phyloP scores from a whole-genome alignment of 495 filamentous ascomycete species.

The Pseudevernia furfuracea region DNA sequence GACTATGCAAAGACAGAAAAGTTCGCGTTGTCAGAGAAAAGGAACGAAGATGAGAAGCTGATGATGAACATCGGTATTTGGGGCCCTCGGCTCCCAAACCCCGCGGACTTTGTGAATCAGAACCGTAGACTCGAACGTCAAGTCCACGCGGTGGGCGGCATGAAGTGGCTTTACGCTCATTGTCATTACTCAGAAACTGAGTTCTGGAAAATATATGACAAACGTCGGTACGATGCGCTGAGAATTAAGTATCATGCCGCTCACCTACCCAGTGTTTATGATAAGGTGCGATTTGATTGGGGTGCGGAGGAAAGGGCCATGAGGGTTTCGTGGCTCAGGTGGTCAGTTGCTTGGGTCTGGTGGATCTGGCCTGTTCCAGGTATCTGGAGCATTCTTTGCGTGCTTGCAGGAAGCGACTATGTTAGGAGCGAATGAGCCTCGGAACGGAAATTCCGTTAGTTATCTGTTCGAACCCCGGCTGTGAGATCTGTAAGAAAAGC shows the following conservation, averaged over 20 bases:
- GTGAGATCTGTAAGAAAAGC: too few species aligned
- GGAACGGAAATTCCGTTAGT: too few species aligned
- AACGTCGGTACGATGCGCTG: conserved; percentile 39
- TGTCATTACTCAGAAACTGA: conserved; percentile 46
- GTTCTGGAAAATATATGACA: conserved; percentile 48
- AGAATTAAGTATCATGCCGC: conserved; percentile 42
- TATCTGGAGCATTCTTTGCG: background rate
- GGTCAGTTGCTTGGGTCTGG: conserved; percentile 5
- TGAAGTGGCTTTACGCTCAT: conserved; percentile 52
- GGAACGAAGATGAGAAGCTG: too few species aligned
- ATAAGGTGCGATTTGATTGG: conserved; percentile 4
- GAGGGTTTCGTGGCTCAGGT: conserved; percentile 2
- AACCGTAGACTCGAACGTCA: conserved; percentile 60
- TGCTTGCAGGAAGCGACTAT: conserved; percentile 1
- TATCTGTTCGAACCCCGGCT: too few species aligned
- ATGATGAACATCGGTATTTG: too few species aligned
- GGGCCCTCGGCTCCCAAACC: conserved; percentile 33
- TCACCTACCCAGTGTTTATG: conserved; percentile 40
- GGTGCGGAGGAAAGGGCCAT: background rate
- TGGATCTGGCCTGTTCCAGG: conserved; percentile 13
- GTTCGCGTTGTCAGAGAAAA: too few species aligned
- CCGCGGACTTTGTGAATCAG: conserved; percentile 38
- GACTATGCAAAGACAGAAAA: too few species aligned
- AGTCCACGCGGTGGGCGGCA: conserved; percentile 57
- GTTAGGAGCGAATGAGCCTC: too few species aligned